Conservation (phyloP, 306 rosid genomes). For the Styphnolobium japonicum region DNA sequence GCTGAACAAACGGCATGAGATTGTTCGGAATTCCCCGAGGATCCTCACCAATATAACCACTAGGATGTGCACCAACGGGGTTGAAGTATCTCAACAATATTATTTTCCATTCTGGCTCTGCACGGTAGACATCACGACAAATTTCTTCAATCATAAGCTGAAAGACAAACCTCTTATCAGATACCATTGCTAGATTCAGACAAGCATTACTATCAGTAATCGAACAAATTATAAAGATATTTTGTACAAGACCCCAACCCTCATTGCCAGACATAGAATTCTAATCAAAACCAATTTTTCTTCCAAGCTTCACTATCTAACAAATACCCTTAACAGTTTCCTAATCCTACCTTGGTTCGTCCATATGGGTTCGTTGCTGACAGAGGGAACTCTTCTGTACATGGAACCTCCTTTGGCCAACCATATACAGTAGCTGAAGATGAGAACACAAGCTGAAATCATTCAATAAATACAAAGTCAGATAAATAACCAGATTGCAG, state of each 20-base stretch:
- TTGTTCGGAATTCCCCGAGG: slow-evolving; percentile 96
- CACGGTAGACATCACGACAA: slow-evolving; percentile 56
- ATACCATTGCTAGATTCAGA: slow-evolving; percentile 19
- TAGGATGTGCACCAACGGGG: slow-evolving; percentile 96
- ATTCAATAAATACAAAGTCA: slow-evolving; percentile 27
- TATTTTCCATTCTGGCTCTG: slow-evolving; percentile 84
- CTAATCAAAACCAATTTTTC: not conserved
- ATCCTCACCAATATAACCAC: slow-evolving; percentile 94
- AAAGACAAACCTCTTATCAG: slow-evolving; percentile 23
- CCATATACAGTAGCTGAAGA: slow-evolving; percentile 99
- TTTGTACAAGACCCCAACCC: not conserved
- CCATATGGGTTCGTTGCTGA: slow-evolving; percentile 89
- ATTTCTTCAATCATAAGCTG: slow-evolving; percentile 94
- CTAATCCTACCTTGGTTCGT: slow-evolving; percentile 72
- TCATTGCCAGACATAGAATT: not conserved
- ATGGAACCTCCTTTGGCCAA: slow-evolving; percentile 95
- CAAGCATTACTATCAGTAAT: not conserved
- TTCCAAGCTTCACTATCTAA: not conserved
- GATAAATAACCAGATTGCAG: slow-evolving; percentile 13
- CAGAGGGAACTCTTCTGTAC: slow-evolving; percentile 95
- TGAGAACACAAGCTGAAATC: slow-evolving; percentile 93
- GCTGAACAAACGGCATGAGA: slow-evolving; percentile 98
- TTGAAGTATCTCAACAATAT: slow-evolving; percentile 92
- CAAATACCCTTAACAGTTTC: not conserved
- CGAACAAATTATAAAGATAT: not conserved